A percentile compares a stretch with the other conserved stretches of the same genome.
phyloP scores from a whole-genome alignment of 2,329 filamentous ascomycete species.

The Sporothrix euskadiensis region DNA sequence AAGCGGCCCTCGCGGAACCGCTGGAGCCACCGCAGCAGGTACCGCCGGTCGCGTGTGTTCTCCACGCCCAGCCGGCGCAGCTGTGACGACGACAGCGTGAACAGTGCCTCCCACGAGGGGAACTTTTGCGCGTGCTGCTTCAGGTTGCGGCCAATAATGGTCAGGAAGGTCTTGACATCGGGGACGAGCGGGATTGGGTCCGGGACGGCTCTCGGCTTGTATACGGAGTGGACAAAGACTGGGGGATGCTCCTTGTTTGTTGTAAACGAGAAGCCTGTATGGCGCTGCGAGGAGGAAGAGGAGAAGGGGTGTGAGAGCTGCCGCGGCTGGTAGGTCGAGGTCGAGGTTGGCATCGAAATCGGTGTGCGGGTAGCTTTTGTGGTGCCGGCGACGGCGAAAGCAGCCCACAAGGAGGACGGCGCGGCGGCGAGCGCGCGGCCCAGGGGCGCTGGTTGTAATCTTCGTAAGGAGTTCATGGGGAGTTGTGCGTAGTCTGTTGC shows the following conservation, averaged over 20 bases:
- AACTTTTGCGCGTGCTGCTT: constrained; percentile 83
- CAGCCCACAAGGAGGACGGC: constrained; percentile 21
- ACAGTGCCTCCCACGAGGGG: constrained; percentile 85
- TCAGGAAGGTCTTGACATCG: constrained; percentile 81
- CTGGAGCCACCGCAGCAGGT: constrained; percentile 85
- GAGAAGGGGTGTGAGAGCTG: constrained; percentile 14
- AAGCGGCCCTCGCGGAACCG: constrained; percentile 75
- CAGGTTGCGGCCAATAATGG: constrained; percentile 84
- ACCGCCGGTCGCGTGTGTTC: constrained; percentile 76
- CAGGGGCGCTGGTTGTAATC: constrained; percentile 35
- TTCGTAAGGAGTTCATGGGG: constrained; percentile 38
- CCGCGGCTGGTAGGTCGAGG: neutral
- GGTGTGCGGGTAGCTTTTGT: neutral
- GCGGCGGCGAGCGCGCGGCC: constrained; percentile 36
- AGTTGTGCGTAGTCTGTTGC: neutral
- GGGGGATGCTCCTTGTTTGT: neutral
- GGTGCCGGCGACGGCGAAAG: neutral
- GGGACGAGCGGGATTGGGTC: constrained; percentile 81
- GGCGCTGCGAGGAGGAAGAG: neutral
- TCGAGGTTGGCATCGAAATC: neutral
- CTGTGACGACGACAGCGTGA: constrained; percentile 74
- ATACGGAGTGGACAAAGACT: neutral
- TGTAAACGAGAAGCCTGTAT: neutral
- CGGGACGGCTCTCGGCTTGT: constrained; percentile 48
- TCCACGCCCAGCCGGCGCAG: constrained; percentile 84